Evolutionary conservation across 108 stramenopile species (phyloP).

Genomic region (Pseudonitzschia multiseries): DNA sequence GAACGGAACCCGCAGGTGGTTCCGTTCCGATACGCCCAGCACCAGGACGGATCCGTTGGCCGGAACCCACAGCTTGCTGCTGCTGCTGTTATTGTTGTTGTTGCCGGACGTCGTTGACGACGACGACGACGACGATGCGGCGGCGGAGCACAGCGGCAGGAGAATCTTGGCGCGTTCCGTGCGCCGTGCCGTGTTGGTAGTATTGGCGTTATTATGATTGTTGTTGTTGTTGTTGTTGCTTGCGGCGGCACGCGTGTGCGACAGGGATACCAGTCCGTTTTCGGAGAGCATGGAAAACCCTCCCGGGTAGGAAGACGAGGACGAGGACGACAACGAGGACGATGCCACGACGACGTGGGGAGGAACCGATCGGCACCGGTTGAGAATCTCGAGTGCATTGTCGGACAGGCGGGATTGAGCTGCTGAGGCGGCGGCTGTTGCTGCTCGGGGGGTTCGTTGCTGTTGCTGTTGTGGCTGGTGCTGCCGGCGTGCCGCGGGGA

Average conservation of each 20-base stretch:
- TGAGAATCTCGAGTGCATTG: conserved; percentile 17
- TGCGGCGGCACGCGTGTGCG: conserved; percentile 15
- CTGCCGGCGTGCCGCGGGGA: neutral
- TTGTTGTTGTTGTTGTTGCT: neutral
- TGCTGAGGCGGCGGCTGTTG: no score
- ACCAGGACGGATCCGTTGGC: conserved; percentile 30
- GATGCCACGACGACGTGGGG: conserved; percentile 6
- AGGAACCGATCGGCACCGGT: conserved; percentile 24
- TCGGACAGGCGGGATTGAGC: neutral
- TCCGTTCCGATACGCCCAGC: conserved; percentile 12
- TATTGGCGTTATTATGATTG: neutral
- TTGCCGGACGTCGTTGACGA: neutral
- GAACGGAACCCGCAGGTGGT: neutral
- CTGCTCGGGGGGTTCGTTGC: neutral
- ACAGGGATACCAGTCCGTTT: conserved; percentile 24
- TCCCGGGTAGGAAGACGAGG: neutral
- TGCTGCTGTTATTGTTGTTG: neutral
- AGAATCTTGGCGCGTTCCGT: conserved; percentile 34
- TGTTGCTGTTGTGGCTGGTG: conserved; percentile 10
- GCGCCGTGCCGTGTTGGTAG: neutral
- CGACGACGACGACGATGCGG: neutral
- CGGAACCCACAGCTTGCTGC: neutral
- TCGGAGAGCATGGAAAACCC: conserved; percentile 27
- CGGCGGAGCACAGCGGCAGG: conserved; percentile 12
- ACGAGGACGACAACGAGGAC: neutral